Base-by-base conservation (phyloP, 345 rosid species). In the Anastatica hierochuntica region DNA sequence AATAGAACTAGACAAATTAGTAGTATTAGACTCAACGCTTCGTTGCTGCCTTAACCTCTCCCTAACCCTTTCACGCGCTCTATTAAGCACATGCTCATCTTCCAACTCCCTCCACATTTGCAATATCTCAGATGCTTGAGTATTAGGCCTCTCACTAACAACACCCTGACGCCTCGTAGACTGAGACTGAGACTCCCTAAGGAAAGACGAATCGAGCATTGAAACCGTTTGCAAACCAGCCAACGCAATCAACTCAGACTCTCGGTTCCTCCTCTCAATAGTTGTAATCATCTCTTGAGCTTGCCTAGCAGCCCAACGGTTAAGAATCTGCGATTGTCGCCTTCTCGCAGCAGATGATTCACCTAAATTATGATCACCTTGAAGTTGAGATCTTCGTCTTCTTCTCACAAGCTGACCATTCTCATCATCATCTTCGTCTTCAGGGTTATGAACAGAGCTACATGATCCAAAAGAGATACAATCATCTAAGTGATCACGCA, bases 31-130 rank as follows among this genome's bases (percentile, higher is more conserved):
- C 18, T 34, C 94, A 45, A 43, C 84, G 69, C 67, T 72, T 56
- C 85, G 69, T 52, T 60, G 95, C 75, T 58, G 95, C 77, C 97
- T 82, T 79, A 85, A 59, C 58, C 96, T 77, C 57, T 62, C 94
- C 63, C 96, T 81, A 48, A 79, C 85, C 64, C 92, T 84, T 54
- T 60, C 97, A 6, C 85, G 81, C 1, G 95, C 94, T 73, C 97
- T 78, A 57, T 66, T 83, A 74, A 92, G 69, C 67, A 83, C 45
- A 67, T 94, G 99, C 60, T 82, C 99, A 68, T 94, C 99, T 75
- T 94, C 99, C 78, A 94, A 67, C 77, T 94, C 99, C 74, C 99
- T 75, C 99, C 99, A 94, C 99, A 94, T 88, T 54, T 76, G 95
- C 75, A 88, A 40, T 56, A 94, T 94, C 6, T 89, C 44, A 52